These are phyloP conservation scores for Phytophthora fragariae DNA, from an alignment of 352 stramenopile species.

Conservation along the genomic window DNA sequence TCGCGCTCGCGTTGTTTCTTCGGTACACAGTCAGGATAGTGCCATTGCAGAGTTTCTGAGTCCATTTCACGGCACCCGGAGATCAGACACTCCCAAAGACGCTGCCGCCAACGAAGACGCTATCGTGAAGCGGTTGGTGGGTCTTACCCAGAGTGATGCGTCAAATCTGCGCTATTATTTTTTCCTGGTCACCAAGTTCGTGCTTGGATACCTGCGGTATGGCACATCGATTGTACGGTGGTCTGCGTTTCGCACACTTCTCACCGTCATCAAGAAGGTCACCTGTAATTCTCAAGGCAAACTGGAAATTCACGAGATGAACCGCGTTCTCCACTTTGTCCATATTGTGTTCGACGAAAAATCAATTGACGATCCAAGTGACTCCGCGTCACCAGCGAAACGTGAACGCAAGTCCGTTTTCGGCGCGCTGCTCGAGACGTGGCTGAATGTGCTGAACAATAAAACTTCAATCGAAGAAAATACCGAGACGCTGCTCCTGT, in stretches of 20 bases:
- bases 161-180: slow-evolving; percentile 64
- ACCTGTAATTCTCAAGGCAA: slow-evolving; percentile 18
- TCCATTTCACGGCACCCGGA: slow-evolving; percentile 50
- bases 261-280: slow-evolving; percentile 65
- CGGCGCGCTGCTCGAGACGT: slow-evolving; percentile 57
- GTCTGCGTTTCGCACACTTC: slow-evolving; percentile 62
- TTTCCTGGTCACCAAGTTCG: slow-evolving; percentile 51
- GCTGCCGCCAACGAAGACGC: slow-evolving; percentile 34
- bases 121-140: slow-evolving; percentile 41
- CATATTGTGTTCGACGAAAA: slow-evolving; percentile 67
- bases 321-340: slow-evolving; percentile 63
- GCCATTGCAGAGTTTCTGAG: slow-evolving; percentile 52
- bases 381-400: slow-evolving; percentile 1
- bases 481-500: slow-evolving; percentile 49
- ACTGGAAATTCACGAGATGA: slow-evolving; percentile 53
- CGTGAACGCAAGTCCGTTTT: slow-evolving; percentile 42
- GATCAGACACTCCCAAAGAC: slow-evolving; percentile 4
- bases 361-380: slow-evolving; percentile 32
- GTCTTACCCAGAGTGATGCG: slow-evolving; percentile 41
- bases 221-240: slow-evolving; percentile 49
- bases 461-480: slow-evolving; percentile 50
- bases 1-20: slow-evolving; percentile 59
- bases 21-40: slow-evolving; percentile 65
- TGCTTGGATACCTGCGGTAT: slow-evolving; percentile 63
- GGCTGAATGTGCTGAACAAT: slow-evolving; percentile 60